A percentile compares a stretch with the other conserved stretches of the same genome.
These are phyloP conservation scores for Aurinia saxatilis DNA, from an alignment of 345 rosid genomes.

Conservation along the genomic window DNA sequence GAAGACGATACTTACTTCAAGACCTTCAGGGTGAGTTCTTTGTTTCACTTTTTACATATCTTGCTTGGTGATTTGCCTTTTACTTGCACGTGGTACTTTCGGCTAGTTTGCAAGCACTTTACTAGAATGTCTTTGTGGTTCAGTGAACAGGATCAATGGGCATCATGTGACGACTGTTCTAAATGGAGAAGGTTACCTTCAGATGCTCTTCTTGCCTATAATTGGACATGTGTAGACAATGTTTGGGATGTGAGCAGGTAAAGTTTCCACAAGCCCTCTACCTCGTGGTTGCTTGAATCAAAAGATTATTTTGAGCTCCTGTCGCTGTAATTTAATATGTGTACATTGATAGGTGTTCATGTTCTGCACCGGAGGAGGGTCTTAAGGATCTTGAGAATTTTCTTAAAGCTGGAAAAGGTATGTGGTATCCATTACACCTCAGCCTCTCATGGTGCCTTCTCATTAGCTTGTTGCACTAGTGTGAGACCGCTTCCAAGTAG, in stretches of 20 bases:
- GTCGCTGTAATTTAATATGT: background rate
- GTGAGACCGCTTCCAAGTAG: background rate
- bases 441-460: background rate
- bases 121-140: background rate
- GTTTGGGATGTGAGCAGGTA: conserved; percentile 70
- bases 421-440: background rate
- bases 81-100: conserved; percentile 1
- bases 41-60: background rate
- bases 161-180: conserved; percentile 73
- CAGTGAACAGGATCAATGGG: conserved; percentile 82
- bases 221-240: conserved; percentile 73
- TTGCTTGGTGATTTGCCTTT: background rate
- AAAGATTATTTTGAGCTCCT: background rate
- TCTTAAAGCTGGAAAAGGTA: conserved; percentile 54
- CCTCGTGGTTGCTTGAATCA: background rate
- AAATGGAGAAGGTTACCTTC: conserved; percentile 80
- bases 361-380: conserved; percentile 58
- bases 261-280: background rate
- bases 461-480: background rate
- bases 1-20: conserved; percentile 54
- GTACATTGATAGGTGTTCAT: conserved; percentile 42
- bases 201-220: conserved; percentile 66
- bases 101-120: background rate
- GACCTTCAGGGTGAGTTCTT: conserved; percentile 54
- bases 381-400: conserved; percentile 56